Evolutionary conservation across 2,329 filamentous ascomycete genomes (phyloP).

Genomic region (Thelonectria rubi): DNA sequence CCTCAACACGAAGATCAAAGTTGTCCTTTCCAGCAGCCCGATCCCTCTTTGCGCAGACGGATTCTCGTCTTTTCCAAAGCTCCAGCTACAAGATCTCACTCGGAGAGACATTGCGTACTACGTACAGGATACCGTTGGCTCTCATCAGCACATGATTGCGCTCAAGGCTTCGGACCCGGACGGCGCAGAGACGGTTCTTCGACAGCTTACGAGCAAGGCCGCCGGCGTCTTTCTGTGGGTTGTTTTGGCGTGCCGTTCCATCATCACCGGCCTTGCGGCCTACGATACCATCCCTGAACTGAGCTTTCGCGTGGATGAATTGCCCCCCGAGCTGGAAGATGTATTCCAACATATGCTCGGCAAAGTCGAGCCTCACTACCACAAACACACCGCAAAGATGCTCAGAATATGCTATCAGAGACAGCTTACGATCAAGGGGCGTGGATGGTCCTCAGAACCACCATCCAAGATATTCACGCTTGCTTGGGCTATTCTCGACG

Average conservation of each 20-base stretch:
- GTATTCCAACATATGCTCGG: slow-evolving; percentile 18
- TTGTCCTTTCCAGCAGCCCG: slow-evolving; percentile 11
- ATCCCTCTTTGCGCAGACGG: neutral
- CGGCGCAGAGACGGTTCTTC: neutral
- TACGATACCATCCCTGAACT: slow-evolving; percentile 8
- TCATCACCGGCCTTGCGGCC: slow-evolving; percentile 3
- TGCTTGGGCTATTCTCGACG: no score
- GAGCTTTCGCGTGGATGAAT: neutral
- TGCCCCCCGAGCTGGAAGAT: slow-evolving; percentile 15
- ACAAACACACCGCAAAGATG: neutral
- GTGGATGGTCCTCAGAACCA: no score
- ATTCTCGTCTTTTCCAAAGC: neutral
- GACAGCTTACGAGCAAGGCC: slow-evolving; percentile 8
- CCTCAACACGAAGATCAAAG: neutral
- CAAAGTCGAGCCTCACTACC: neutral
- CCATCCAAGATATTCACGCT: no score
- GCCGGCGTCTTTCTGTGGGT: slow-evolving; percentile 19
- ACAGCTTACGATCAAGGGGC: no score
- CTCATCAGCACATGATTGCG: neutral
- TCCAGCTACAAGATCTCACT: slow-evolving; percentile 12
- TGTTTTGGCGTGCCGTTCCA: slow-evolving; percentile 12
- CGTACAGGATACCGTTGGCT: neutral
- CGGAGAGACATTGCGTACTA: slow-evolving; percentile 5
- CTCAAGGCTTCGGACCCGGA: neutral
- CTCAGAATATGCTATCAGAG: no score